These are phyloP conservation scores for Irpex rosettiformis DNA, from an alignment of 1,284 basidiomycete species.

Conservation along the genomic window DNA sequence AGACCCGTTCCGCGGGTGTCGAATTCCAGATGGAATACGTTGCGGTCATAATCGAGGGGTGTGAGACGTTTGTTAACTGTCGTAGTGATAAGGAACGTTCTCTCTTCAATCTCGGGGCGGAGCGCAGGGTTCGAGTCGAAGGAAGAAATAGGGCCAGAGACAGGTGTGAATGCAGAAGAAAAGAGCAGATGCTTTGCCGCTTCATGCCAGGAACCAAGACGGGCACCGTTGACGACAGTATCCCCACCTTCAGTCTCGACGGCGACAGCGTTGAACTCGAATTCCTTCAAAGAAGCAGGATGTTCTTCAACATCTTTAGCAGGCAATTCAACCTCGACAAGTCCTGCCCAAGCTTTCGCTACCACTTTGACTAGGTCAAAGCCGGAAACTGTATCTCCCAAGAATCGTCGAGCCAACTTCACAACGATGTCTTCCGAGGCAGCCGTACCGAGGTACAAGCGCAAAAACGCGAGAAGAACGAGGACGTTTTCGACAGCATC, in stretches of 20 bases:
- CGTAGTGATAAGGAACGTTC: conserved; percentile 92
- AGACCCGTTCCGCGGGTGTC: conserved; percentile 90
- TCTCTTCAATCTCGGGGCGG: conserved; percentile 85
- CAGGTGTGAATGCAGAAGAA: conserved; percentile 71
- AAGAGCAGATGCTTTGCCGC: conserved; percentile 90
- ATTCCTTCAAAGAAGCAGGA: conserved; percentile 43
- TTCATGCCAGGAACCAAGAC: conserved; percentile 75
- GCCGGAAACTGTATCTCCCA: conserved; percentile 41
- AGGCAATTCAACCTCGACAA: conserved; percentile 50
- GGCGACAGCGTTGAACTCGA: conserved; percentile 70
- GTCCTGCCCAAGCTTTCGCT: conserved; percentile 52
- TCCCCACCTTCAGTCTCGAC: conserved; percentile 53
- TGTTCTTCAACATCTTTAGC: conserved; percentile 18
- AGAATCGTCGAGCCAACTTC: conserved; percentile 42
- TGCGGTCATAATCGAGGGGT: conserved; percentile 93
- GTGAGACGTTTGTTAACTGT: conserved; percentile 94
- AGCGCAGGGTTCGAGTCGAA: conserved; percentile 65
- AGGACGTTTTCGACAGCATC: conserved; percentile 49
- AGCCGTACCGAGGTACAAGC: conserved; percentile 64
- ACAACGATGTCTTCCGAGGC: conserved; percentile 52
- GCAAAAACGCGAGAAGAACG: conserved; percentile 62
- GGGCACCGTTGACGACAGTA: conserved; percentile 58
- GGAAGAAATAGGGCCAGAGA: conserved; percentile 31
- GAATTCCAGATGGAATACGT: conserved; percentile 99
- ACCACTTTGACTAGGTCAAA: conserved; percentile 45